Base-by-base conservation (phyloP, 2,329 filamentous ascomycete genomes). In the Lasiodiplodia theobromae region DNA sequence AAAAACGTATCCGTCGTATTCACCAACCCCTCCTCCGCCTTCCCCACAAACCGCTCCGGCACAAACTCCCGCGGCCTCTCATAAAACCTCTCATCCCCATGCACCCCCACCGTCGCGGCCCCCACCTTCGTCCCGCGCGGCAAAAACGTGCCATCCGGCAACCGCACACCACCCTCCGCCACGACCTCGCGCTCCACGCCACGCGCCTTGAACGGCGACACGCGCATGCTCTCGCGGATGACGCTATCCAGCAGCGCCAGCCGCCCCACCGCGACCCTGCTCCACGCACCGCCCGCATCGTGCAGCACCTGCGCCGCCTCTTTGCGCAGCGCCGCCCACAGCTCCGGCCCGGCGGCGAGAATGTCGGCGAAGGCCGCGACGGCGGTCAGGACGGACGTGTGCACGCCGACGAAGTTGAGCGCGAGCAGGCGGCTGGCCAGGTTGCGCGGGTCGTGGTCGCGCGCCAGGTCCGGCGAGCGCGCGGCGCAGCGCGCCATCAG, bases 201-300 rank as follows among this genome's bases (percentile, higher is more conserved):
- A 0, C 81, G 82, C n/a, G 81, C 76, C 14, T 81, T 78, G 52
- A 87, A 84, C 66, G 82, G 81, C 72, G 82, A 84, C 16, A 83
- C 56, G 4, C 86, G 82, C 75, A 86, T 83, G 40, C 83, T 86
- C 73, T 87, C 86, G 37, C 85, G 83, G 53, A 87, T 83, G 18
- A 83, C 83, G 4, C 84, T 86, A 75, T 87, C 86, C 38, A 84
- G 76, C 4, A 82, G 81, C 60, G 83, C 74, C 12, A 87, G 80
- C 3, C 77, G 75, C 11, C 77, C 74, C 0, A 87, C 77, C 0
- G 75, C 77, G 8, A 78, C 72, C 69, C 86, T 87, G 21, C 80
- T 84, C 85, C 85, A 87, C 7, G 7, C 31, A 10, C 31, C 31
- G 31, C 75, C 72, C n/a, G 79, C 78, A 34, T 80, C 76, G 8